Conservation (phyloP, 108 stramenopile species). For the Epipyxis sp. region DNA sequence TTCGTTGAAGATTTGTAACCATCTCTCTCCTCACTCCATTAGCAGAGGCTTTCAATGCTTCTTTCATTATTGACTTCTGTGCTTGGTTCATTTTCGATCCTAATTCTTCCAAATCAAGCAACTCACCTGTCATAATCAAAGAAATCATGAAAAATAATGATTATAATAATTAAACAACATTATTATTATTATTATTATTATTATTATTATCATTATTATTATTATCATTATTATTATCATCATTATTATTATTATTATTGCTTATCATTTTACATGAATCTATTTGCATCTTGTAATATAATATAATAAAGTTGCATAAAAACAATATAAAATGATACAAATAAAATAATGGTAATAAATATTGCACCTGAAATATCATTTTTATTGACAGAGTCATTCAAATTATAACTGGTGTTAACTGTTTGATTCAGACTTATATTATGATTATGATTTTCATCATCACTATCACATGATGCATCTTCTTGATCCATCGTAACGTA, state of each 20-base stretch:
- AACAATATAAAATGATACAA: no score
- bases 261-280: background rate
- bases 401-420: no score
- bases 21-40: slow-evolving; percentile 58
- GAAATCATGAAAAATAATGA: no score
- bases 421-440: no score
- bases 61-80: no score
- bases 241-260: background rate
- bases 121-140: no score
- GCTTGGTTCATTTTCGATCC: slow-evolving; percentile 59
- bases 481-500: background rate
- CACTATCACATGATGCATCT: slow-evolving; percentile 7
- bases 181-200: slow-evolving; percentile 37
- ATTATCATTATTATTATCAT: slow-evolving; percentile 45
- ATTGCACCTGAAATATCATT: no score
- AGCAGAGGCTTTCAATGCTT: slow-evolving; percentile 33
- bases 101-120: slow-evolving; percentile 86
- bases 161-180: background rate
- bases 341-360: no score
- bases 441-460: no score
- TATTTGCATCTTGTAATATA: background rate
- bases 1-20: slow-evolving; percentile 85
- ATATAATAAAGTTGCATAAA: background rate
- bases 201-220: slow-evolving; percentile 33
- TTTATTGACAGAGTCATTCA: no score